Evolutionary conservation across 2,329 filamentous ascomycete genomes (phyloP), one percentile per base, ranked within the genome.

Genomic region (Westerdykella sp.): DNA sequence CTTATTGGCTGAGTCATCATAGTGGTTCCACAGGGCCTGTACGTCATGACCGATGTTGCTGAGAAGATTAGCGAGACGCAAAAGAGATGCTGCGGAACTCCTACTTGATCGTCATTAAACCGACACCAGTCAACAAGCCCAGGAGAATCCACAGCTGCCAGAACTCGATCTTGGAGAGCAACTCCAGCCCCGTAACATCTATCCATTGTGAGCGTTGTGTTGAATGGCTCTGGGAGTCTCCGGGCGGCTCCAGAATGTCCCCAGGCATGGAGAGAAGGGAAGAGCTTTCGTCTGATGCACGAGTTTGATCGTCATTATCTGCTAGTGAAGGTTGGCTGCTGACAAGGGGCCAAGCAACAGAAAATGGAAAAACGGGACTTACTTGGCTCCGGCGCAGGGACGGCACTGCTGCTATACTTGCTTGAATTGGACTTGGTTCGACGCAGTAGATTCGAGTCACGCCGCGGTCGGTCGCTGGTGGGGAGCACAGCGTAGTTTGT

Each of bases 91-190:
- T 18, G 32, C 54, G 34, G 23, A 13, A 16, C 18, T 73, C 85
- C 68, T 75, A 95, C 89, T 98, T 98, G 70, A 98, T 98, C 0
- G 91, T 97, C 93, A 98, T 98, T 52, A 98, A 72, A 10, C 93
- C 93, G 56, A 96, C 85, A 41, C 93, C 93, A 5, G 89, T 88
- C 49, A 97, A 73, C n/a, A 96, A 78, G 32, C 84, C 89, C 78
- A 98, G 87, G 53, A 95, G 81, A 44, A 78, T 68, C 66, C 94
- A 97, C 22, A 95, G 71, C 59, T 94, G 85, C 89, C 90, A 97
- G 67, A 97, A 98, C 52, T 94, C 85, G 38, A 82, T 58, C 47
- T 78, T 81, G 41, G 73, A 73, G 25, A 95, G 70, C 61, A 98
- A 75, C 13, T 78, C 76, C 60, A 88, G 73, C 51, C 93, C 93